Percentiles rank a stretch among this genome's conserved stretches.
phyloP scores from a whole-genome alignment of 202 grass and related monocot species.

The Bolboschoenoplectus hybrid region DNA sequence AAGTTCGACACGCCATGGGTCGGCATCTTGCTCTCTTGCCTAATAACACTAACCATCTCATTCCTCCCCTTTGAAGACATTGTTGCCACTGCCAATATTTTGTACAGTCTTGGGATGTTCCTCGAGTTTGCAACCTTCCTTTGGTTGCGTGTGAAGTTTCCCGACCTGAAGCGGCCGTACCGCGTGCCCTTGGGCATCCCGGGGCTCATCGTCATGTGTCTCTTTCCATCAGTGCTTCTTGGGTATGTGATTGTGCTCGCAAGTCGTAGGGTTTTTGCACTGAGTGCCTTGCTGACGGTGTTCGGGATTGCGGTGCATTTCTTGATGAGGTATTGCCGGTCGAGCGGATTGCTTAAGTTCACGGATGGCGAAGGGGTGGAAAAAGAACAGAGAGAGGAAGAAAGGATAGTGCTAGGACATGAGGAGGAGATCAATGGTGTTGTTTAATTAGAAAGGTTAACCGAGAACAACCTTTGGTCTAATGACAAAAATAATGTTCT shows the following conservation, averaged over 20 bases:
- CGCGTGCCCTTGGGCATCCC: constrained; percentile 50
- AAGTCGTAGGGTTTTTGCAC: constrained; percentile 44
- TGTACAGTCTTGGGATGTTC: constrained; percentile 70
- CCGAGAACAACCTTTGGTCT: not conserved
- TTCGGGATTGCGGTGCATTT: constrained; percentile 38
- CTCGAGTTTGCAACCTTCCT: constrained; percentile 67
- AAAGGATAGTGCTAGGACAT: not conserved
- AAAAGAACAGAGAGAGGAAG: not conserved
- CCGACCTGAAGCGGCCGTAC: constrained; percentile 51
- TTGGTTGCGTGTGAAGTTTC: constrained; percentile 42
- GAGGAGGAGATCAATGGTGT: constrained; percentile 4
- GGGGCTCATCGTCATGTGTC: constrained; percentile 48
- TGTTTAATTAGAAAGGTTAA: constrained; percentile 12
- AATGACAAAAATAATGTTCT: too few species aligned
- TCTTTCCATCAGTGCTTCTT: constrained; percentile 47
- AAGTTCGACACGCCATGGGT: constrained; percentile 52
- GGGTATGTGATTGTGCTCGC: constrained; percentile 46
- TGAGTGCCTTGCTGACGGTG: constrained; percentile 40
- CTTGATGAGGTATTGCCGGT: constrained; percentile 49
- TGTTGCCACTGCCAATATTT: constrained; percentile 54
- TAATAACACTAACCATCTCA: constrained; percentile 45
- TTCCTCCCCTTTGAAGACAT: constrained; percentile 64
- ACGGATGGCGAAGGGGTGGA: not conserved
- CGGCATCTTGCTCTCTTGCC: constrained; percentile 44
- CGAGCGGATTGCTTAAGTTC: constrained; percentile 53